Percentiles rank a stretch among this genome's conserved stretches.
phyloP scores from a whole-genome alignment of 192 early-diverging fungal genomes.

The Neocallimastix lanati region DNA sequence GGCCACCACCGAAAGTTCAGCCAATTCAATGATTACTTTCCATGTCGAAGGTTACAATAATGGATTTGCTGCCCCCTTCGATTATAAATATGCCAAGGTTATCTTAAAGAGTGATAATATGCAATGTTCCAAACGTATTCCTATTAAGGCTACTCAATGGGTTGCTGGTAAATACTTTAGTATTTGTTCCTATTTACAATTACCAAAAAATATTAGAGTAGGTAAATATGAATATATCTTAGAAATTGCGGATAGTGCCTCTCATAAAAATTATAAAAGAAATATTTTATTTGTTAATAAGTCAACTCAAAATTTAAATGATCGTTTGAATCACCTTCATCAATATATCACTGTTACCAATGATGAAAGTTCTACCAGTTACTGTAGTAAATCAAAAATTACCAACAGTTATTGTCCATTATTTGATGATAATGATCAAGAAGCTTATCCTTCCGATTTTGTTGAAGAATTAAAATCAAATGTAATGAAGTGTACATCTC shows the following conservation, averaged over 20 bases:
- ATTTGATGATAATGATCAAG: not conserved
- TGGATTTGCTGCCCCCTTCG: not conserved
- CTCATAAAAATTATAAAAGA: not conserved
- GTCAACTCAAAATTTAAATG: not conserved
- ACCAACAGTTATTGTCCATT: not conserved
- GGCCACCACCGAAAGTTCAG: not conserved
- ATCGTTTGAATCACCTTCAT: not conserved
- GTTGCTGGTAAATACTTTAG: not conserved
- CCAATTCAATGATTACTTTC: not conserved
- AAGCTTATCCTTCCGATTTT: not conserved
- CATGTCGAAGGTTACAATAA: not conserved
- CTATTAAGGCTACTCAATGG: not conserved
- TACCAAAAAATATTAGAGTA: not conserved
- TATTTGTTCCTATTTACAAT: not conserved
- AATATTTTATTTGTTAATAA: not conserved
- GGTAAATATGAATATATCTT: not conserved
- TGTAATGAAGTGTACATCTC: not conserved
- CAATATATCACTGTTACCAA: not conserved
- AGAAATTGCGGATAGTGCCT: not conserved
- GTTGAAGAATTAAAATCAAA: not conserved
- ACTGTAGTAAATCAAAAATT: not conserved
- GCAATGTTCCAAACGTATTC: not conserved
- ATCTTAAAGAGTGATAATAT: not conserved
- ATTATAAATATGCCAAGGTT: not conserved
- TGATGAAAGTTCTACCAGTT: not conserved